Base-by-base conservation (phyloP, 257 asterid species). In the Salvia rosmarinus region DNA sequence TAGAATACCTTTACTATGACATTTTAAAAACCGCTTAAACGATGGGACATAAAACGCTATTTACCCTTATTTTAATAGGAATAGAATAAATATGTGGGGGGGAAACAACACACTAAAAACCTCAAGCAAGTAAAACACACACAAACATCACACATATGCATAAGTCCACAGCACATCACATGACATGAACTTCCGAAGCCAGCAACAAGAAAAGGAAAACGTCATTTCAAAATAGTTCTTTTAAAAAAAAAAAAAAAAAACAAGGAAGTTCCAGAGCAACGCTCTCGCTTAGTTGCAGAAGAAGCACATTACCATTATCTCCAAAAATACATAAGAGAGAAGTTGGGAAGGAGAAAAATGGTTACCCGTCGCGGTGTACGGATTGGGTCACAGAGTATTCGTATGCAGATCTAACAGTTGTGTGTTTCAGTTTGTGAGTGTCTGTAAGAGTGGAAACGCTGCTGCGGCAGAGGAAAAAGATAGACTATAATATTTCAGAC, bases 371-470 rank as follows among this genome's bases (percentile, higher is more conserved):
- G 83, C 64, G 77, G 42, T 11, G 16, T 2, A 25, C 19, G 68
- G 73, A 47, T 46, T 72, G 70, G 77, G 70, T 63, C 62, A 23
- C 23, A 51, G 67, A 20, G 64, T 72, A 75, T 49, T 68, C 43
- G 67, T 28, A 35, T 49, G 68, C 84, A 83, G 92, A 87, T 87
- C 92, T 81, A 77, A 63, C 60, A 56, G 37, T 2, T 40, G 19
- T 50, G 42, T 64, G 65, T 51, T 64, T 8, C n/a, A 60, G 32
- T 71, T 44, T 28, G 46, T 60, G 77, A 60, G 73, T 42, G 72
- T 21, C 55, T 40, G 17, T 77, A 68, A 25, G 64, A 35, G 75
- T 62, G 49, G 74, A 78, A 49, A 55, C 64, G 32, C 61, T 12
- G 67, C 12, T 25, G 30, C 30, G 12, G 37, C 28, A 65, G 25